These are phyloP conservation scores for Solanum sitiens DNA, from an alignment of 257 asterid species.

Conservation along the genomic window DNA sequence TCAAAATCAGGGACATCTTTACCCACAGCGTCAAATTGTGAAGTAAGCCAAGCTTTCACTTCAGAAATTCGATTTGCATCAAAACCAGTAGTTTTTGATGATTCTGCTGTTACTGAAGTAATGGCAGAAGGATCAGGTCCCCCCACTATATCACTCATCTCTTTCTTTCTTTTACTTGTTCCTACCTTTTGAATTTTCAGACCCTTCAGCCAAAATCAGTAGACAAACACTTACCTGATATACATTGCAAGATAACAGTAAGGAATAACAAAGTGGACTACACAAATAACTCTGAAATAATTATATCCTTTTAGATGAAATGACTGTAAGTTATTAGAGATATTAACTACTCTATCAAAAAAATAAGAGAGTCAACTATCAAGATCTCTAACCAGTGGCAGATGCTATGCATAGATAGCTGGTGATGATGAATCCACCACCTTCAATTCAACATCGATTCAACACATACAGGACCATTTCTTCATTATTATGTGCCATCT, in stretches of 20 bases:
- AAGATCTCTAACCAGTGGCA: background rate
- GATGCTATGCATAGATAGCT: background rate
- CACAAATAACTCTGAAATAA: background rate
- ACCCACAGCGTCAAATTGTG: slow-evolving; percentile 79
- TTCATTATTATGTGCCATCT: background rate
- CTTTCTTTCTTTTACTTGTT: slow-evolving; percentile 3
- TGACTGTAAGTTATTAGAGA: background rate
- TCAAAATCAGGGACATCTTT: slow-evolving; percentile 90
- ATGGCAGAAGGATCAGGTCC: slow-evolving; percentile 36
- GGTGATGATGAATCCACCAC: background rate
- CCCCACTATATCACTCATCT: slow-evolving; percentile 53
- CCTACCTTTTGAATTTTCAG: slow-evolving; percentile 6
- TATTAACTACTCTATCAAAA: background rate
- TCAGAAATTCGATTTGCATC: slow-evolving; percentile 79
- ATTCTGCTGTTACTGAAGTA: slow-evolving; percentile 43
- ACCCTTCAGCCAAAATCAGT: background rate
- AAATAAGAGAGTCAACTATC: background rate
- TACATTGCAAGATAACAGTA: background rate
- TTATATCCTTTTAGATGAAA: background rate
- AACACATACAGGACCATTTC: background rate
- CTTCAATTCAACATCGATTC: background rate
- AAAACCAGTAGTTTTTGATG: slow-evolving; percentile 43
- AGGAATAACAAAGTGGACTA: background rate
- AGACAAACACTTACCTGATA: background rate
- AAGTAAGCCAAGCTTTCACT: slow-evolving; percentile 78